These are phyloP conservation scores for Pseudonitzschia pungens DNA, from an alignment of 108 stramenopile species.

Conservation along the genomic window DNA sequence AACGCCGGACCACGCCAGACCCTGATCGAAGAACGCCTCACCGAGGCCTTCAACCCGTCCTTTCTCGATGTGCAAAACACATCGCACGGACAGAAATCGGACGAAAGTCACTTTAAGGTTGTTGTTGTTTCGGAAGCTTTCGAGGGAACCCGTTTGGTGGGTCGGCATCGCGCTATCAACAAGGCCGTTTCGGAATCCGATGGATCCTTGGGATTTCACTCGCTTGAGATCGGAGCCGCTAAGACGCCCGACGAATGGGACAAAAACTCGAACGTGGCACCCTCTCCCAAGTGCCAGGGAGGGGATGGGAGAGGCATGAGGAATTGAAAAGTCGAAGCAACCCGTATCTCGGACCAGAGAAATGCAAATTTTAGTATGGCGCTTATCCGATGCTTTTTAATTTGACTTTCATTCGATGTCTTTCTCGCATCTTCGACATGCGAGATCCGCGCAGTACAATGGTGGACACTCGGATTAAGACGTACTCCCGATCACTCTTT, in stretches of 20 bases:
- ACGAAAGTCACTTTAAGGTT: conserved; percentile 15
- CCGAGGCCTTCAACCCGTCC: background rate
- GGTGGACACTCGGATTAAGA: no score
- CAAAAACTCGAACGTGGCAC: background rate
- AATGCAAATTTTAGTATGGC: background rate
- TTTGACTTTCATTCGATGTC: no score
- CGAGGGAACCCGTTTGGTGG: conserved; percentile 10
- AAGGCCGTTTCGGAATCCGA: conserved; percentile 12
- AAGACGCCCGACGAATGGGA: conserved; percentile 9
- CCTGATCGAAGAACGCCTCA: conserved; percentile 7
- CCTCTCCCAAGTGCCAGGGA: background rate
- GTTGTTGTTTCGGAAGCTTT: conserved; percentile 6
- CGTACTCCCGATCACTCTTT: no score
- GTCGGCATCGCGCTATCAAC: conserved; percentile 6
- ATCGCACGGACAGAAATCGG: conserved; percentile 7
- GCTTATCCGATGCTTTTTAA: background rate
- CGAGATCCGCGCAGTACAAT: no score
- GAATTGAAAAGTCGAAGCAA: background rate
- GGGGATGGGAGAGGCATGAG: conserved; percentile 10
- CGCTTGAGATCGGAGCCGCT: conserved; percentile 2
- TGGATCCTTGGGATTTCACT: conserved; percentile 11
- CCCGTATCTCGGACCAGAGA: no score
- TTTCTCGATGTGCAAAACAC: conserved; percentile 7
- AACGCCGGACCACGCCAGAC: conserved; percentile 6
- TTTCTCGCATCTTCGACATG: no score